These are phyloP conservation scores for Carex parvula DNA, from an alignment of 176 grass and related monocot genomes.

Conservation along the genomic window DNA sequence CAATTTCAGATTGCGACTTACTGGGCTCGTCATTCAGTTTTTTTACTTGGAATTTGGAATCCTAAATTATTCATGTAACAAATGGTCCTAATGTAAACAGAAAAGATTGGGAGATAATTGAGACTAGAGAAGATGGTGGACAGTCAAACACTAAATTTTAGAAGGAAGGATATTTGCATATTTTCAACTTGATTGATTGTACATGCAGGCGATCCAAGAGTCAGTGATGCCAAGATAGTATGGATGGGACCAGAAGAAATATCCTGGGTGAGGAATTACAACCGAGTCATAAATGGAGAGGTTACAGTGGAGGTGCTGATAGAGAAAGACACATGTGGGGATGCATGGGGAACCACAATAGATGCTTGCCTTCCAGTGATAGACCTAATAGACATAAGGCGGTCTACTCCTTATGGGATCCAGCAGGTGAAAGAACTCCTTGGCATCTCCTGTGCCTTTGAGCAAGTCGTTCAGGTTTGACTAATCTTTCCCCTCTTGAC, in stretches of 20 bases:
- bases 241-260: conserved; percentile 72
- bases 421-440: conserved; percentile 76
- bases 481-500: neutral
- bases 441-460: conserved; percentile 95
- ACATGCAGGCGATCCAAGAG: conserved; percentile 68
- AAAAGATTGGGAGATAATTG: neutral
- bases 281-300: conserved; percentile 55
- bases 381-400: conserved; percentile 66
- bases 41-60: neutral
- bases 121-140: neutral
- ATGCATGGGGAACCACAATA: conserved; percentile 74
- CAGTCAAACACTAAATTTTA: neutral
- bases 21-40: neutral
- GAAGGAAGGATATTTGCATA: conserved; percentile 13
- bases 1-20: neutral
- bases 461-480: conserved; percentile 86
- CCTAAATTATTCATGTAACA: neutral
- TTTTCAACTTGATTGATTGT: conserved; percentile 8
- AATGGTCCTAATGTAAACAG: neutral
- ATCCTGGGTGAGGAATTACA: conserved; percentile 58
- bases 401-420: conserved; percentile 79
- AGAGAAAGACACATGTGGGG: conserved; percentile 61
- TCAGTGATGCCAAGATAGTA: conserved; percentile 68
- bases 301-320: conserved; percentile 70
- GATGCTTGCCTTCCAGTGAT: conserved; percentile 93